Evolutionary conservation across 2,329 filamentous ascomycete genomes (phyloP).

Genomic region (Alternaria atra): DNA sequence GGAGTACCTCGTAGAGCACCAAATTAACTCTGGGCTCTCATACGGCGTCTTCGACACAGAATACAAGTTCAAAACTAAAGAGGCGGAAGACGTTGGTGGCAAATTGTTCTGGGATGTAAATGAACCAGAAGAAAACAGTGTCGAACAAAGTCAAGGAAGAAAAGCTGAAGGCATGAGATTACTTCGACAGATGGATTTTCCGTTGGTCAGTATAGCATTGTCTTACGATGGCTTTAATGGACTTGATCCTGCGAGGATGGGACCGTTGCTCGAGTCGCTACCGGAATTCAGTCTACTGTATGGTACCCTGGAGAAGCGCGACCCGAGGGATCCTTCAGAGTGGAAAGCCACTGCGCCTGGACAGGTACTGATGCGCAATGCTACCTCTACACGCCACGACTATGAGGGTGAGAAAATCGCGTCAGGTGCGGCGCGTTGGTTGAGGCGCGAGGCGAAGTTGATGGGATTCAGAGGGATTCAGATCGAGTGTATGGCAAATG

Average conservation of each 20-base stretch:
- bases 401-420: slow-evolving; percentile 49
- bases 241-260: slow-evolving; percentile 37
- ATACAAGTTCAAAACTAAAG: slow-evolving; percentile 47
- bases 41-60: slow-evolving; percentile 54
- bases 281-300: slow-evolving; percentile 39
- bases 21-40: slow-evolving; percentile 46
- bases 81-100: slow-evolving; percentile 38
- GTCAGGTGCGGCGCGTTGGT: slow-evolving; percentile 46
- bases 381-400: slow-evolving; percentile 48
- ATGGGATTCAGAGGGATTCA: slow-evolving; percentile 48
- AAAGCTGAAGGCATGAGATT: slow-evolving; percentile 34
- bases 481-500: slow-evolving; percentile 47
- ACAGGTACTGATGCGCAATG: slow-evolving; percentile 50
- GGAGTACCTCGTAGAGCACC: slow-evolving; percentile 45
- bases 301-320: slow-evolving; percentile 27
- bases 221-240: slow-evolving; percentile 44
- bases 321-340: slow-evolving; percentile 33
- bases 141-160: slow-evolving; percentile 25
- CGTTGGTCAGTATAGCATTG: slow-evolving; percentile 50
- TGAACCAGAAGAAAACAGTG: slow-evolving; percentile 16
- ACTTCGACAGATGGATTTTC: slow-evolving; percentile 51
- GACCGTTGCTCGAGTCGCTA: slow-evolving; percentile 28
- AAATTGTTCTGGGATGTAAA: slow-evolving; percentile 38
- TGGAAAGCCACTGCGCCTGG: slow-evolving; percentile 40
- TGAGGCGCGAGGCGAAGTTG: slow-evolving; percentile 49